A percentile compares a stretch with the other conserved stretches of the same genome.
phyloP scores from a whole-genome alignment of 495 filamentous ascomycete genomes.

The Xylaria telfairii region DNA sequence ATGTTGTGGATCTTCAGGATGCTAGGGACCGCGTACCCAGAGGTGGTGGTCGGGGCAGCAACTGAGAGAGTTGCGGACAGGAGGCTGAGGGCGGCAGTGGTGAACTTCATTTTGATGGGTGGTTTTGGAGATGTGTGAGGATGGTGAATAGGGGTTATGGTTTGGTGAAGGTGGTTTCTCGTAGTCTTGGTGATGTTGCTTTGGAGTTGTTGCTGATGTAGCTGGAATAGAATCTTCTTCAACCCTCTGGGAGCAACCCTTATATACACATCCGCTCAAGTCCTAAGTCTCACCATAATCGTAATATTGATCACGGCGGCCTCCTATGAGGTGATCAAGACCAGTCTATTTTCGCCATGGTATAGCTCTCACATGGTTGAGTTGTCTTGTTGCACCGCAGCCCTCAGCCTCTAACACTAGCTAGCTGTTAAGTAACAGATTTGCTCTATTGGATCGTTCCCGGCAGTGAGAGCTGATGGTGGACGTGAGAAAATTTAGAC shows the following conservation, averaged over 20 bases:
- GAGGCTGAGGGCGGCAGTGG: slow-evolving; percentile 32
- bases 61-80: slow-evolving; percentile 36
- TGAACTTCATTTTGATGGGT: slow-evolving; percentile 41
- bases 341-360: slow-evolving; percentile 18
- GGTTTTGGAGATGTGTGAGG: neutral
- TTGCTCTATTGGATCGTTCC: neutral
- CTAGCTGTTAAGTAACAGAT: slow-evolving; percentile 11
- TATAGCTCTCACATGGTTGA: neutral
- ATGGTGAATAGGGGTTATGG: neutral
- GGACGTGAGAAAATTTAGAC: neutral
- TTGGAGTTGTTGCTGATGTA: slow-evolving; percentile 4
- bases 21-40: slow-evolving; percentile 32
- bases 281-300: slow-evolving; percentile 4
- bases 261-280: slow-evolving; percentile 16
- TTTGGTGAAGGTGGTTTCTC: neutral
- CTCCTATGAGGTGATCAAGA: neutral
- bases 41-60: slow-evolving; percentile 32
- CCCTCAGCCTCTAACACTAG: neutral
- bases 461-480: slow-evolving; percentile 10
- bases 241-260: neutral
- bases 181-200: neutral
- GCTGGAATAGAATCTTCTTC: slow-evolving; percentile 8
- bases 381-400: neutral
- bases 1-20: slow-evolving; percentile 36
- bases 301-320: slow-evolving; percentile 2